Percentiles rank a stretch among this genome's conserved stretches.
phyloP scores from a whole-genome alignment of 2,329 filamentous ascomycete species.

The Hypoxylon rubiginosum region DNA sequence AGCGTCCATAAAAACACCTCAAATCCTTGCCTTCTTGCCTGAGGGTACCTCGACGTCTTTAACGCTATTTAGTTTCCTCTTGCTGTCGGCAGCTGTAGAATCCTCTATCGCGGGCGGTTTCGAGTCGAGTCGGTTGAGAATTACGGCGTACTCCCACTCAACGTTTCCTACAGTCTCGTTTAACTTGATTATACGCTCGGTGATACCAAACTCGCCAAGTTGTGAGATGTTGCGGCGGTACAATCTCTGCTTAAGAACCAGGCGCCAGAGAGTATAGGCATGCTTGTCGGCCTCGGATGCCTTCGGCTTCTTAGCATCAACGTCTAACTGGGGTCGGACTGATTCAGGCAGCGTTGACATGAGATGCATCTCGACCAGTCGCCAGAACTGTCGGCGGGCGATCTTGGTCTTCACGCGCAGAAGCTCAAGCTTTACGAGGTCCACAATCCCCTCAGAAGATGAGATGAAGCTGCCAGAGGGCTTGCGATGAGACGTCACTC shows the following conservation, averaged over 20 bases:
- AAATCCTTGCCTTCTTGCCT: constrained; percentile 63
- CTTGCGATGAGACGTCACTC: constrained; percentile 37
- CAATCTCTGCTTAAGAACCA: constrained; percentile 82
- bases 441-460: constrained; percentile 65
- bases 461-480: constrained; percentile 32
- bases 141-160: constrained; percentile 78
- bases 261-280: constrained; percentile 77
- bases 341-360: constrained; percentile 70
- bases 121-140: constrained; percentile 62
- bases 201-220: constrained; percentile 75
- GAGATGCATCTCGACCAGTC: constrained; percentile 81
- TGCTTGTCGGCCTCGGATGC: constrained; percentile 68
- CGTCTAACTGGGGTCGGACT: constrained; percentile 65
- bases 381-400: constrained; percentile 79
- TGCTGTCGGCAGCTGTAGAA: constrained; percentile 48
- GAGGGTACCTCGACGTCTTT: constrained; percentile 43
- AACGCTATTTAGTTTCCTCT: constrained; percentile 61
- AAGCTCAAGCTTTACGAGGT: constrained; percentile 66
- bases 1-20: constrained; percentile 43
- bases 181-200: constrained; percentile 79
- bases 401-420: constrained; percentile 78
- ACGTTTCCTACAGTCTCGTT: constrained; percentile 77
- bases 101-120: constrained; percentile 26
- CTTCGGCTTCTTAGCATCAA: constrained; percentile 52
- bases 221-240: constrained; percentile 81